Percentiles rank a stretch among this genome's conserved stretches.
These are phyloP conservation scores for Paramecium primaurelia DNA, from an alignment of 73 alveolate species.

Conservation along the genomic window DNA sequence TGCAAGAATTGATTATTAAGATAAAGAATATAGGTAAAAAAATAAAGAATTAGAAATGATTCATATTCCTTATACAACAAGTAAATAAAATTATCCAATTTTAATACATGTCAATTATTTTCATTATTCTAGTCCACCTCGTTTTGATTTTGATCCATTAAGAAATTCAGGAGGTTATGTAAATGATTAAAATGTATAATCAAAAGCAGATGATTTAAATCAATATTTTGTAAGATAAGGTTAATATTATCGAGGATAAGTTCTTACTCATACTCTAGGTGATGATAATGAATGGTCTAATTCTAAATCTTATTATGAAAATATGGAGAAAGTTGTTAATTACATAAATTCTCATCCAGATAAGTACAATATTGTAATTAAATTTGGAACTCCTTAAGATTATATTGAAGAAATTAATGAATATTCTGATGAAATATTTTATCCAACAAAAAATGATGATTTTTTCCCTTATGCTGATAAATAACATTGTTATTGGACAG, in stretches of 20 bases:
- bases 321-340: conserved; percentile 67
- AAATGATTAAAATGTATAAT: conserved; percentile 43
- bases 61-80: conserved; percentile 69
- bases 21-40: conserved; percentile 71
- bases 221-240: conserved; percentile 56
- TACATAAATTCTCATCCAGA: conserved; percentile 66
- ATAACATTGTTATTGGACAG: conserved; percentile 88
- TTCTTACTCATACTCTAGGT: conserved; percentile 73
- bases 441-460: conserved; percentile 78
- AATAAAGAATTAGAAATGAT: conserved; percentile 81
- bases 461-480: conserved; percentile 83
- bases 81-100: conserved; percentile 48
- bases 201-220: conserved; percentile 50
- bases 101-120: conserved; percentile 71
- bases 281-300: conserved; percentile 74
- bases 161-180: not conserved
- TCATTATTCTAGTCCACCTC: conserved; percentile 78
- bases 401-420: conserved; percentile 64
- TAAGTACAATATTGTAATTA: conserved; percentile 46
- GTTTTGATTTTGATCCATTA: conserved; percentile 59
- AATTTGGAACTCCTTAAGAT: conserved; percentile 75
- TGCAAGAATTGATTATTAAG: conserved; percentile 89
- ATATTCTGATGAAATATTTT: conserved; percentile 33
- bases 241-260: conserved; percentile 65
- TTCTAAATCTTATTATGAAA: conserved; percentile 65